These are phyloP conservation scores for Boletus nobilissimus DNA, from an alignment of 1,284 basidiomycete genomes.

Conservation along the genomic window DNA sequence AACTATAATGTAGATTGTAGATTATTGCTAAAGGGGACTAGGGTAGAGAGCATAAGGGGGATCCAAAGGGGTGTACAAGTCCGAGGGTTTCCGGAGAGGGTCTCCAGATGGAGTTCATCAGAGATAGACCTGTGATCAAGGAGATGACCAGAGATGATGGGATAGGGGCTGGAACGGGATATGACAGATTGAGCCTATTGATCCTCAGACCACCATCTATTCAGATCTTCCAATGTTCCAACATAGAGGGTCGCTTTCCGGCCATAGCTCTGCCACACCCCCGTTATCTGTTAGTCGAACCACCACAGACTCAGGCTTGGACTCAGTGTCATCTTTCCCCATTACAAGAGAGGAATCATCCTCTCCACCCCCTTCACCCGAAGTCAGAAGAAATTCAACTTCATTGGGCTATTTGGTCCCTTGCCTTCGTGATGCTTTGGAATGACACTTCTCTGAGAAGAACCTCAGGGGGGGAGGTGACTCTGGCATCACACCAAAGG, in stretches of 20 bases:
- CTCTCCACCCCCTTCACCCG: neutral
- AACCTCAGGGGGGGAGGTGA: neutral
- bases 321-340: neutral
- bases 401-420: neutral
- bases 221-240: neutral
- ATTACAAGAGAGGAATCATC: neutral
- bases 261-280: neutral
- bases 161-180: too few relatives aligned
- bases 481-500: neutral
- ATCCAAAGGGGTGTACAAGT: too few relatives aligned
- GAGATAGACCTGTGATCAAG: too few relatives aligned
- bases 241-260: neutral
- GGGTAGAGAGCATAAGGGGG: too few relatives aligned
- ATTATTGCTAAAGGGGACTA: too few relatives aligned
- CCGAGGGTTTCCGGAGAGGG: too few relatives aligned
- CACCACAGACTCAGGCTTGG: too few relatives aligned
- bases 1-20: too few relatives aligned
- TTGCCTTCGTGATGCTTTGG: neutral
- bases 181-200: too few relatives aligned
- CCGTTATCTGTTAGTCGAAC: neutral
- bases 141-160: too few relatives aligned
- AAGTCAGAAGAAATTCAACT: neutral
- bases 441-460: neutral
- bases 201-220: neutral
- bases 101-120: too few relatives aligned